A percentile compares a stretch with the other conserved stretches of the same genome.
phyloP scores from a whole-genome alignment of 2,329 filamentous ascomycete species.

The Penicillium sp. region DNA sequence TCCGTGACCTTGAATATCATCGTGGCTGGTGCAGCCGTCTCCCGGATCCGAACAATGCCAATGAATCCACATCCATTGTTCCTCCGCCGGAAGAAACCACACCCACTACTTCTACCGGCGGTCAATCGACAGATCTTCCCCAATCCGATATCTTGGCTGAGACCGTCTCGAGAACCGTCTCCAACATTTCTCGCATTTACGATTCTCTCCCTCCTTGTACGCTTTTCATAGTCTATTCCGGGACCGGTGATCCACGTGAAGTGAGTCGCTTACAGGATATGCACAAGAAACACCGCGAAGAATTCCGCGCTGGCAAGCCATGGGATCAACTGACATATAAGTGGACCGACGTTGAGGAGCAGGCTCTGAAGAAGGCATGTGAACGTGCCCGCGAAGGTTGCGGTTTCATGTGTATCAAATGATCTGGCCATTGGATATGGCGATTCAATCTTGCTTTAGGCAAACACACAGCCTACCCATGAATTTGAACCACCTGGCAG shows the following conservation, averaged over 20 bases:
- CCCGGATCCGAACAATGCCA: constrained; percentile 46
- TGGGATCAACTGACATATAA: constrained; percentile 61
- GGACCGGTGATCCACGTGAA: constrained; percentile 60
- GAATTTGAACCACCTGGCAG: too few species aligned
- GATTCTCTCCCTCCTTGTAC: constrained; percentile 57
- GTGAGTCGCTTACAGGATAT: constrained; percentile 54
- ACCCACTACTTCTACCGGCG: constrained; percentile 12
- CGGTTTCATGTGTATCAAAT: constrained; percentile 59
- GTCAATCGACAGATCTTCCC: constrained; percentile 9
- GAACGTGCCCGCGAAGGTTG: constrained; percentile 56
- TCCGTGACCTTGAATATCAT: constrained; percentile 58
- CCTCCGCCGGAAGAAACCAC: constrained; percentile 28
- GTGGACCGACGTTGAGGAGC: constrained; percentile 63
- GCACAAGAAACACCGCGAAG: constrained; percentile 54
- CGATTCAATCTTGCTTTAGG: too few species aligned
- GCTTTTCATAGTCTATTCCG: constrained; percentile 60
- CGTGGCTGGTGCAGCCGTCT: constrained; percentile 58
- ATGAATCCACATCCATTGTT: constrained; percentile 32
- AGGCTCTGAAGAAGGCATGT: constrained; percentile 55
- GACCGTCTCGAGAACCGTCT: constrained; percentile 50
- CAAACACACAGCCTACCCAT: too few species aligned
- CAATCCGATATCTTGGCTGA: constrained; percentile 38
- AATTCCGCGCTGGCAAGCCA: constrained; percentile 56
- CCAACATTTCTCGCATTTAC: constrained; percentile 52
- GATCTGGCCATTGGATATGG: background rate